These are phyloP conservation scores for Suillus plorans DNA, from an alignment of 768 basidiomycete genomes.

Conservation along the genomic window DNA sequence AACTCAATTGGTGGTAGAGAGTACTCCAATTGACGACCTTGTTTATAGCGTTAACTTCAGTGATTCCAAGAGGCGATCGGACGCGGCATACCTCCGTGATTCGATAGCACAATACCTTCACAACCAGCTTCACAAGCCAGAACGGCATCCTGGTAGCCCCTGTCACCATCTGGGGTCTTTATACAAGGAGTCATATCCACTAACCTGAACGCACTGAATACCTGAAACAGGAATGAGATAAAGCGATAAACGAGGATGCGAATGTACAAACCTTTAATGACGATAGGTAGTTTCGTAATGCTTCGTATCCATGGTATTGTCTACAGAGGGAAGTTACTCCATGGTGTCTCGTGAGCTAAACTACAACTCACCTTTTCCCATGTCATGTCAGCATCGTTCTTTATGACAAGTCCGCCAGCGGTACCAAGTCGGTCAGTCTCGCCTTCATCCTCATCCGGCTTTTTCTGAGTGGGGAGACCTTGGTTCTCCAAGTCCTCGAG, in stretches of 20 bases:
- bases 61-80: neutral
- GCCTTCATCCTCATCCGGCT: slow-evolving; percentile 31
- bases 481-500: slow-evolving; percentile 53
- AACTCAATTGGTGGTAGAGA: slow-evolving; percentile 79
- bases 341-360: neutral
- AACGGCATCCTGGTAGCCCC: slow-evolving; percentile 67
- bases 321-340: slow-evolving; percentile 28
- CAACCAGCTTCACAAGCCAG: slow-evolving; percentile 82
- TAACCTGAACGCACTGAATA: slow-evolving; percentile 72
- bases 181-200: neutral
- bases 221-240: slow-evolving; percentile 38
- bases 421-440: slow-evolving; percentile 53
- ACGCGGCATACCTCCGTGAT: slow-evolving; percentile 72
- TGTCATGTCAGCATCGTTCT: slow-evolving; percentile 75
- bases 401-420: slow-evolving; percentile 62
- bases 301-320: slow-evolving; percentile 76
- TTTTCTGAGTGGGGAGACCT: slow-evolving; percentile 25
- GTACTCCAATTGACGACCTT: slow-evolving; percentile 77
- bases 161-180: slow-evolving; percentile 8
- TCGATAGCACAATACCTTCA: slow-evolving; percentile 86
- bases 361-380: slow-evolving; percentile 57
- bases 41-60: slow-evolving; percentile 1
- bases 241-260: neutral
- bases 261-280: slow-evolving; percentile 59
- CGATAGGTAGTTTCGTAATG: slow-evolving; percentile 69